Evolutionary conservation across 73 alveolate genomes (phyloP).

Genomic region (Paraurostyla sp.): DNA sequence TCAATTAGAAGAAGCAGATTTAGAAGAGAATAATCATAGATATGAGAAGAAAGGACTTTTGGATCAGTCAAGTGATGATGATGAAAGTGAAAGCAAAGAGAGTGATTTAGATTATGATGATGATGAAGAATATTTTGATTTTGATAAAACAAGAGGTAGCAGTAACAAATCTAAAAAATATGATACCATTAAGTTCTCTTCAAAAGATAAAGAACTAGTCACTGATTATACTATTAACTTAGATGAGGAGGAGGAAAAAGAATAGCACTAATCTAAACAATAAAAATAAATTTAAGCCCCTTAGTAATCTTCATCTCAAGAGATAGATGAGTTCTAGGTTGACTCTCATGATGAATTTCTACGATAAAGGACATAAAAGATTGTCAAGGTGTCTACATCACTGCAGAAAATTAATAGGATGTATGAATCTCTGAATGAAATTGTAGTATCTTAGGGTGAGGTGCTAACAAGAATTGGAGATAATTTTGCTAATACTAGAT

Average conservation of each 20-base stretch:
- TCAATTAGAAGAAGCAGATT: conserved; percentile 39
- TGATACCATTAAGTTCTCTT: background rate
- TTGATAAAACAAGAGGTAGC: background rate
- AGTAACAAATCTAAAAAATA: background rate
- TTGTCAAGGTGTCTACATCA: conserved; percentile 36
- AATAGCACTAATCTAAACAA: background rate
- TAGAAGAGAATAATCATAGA: conserved; percentile 26
- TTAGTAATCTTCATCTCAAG: background rate
- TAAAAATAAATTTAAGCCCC: background rate
- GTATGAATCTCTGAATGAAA: conserved; percentile 38
- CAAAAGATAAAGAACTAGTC: background rate
- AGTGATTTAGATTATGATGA: conserved; percentile 20
- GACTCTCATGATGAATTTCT: conserved; percentile 15
- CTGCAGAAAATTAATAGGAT: conserved; percentile 32
- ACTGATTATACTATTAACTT: too few relatives aligned
- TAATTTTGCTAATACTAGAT: background rate
- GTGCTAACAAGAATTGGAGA: conserved; percentile 27
- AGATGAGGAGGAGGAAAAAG: conserved; percentile 9
- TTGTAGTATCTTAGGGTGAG: conserved; percentile 45
- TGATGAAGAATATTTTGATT: background rate
- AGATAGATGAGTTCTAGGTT: background rate
- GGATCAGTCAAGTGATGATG: conserved; percentile 6
- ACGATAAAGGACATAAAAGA: conserved; percentile 3
- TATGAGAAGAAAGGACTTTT: conserved; percentile 53
- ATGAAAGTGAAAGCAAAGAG: conserved; percentile 10